Evolutionary conservation across 208 protist species (phyloP).

Genomic region (Acanthamoeba culbertsoni): DNA sequence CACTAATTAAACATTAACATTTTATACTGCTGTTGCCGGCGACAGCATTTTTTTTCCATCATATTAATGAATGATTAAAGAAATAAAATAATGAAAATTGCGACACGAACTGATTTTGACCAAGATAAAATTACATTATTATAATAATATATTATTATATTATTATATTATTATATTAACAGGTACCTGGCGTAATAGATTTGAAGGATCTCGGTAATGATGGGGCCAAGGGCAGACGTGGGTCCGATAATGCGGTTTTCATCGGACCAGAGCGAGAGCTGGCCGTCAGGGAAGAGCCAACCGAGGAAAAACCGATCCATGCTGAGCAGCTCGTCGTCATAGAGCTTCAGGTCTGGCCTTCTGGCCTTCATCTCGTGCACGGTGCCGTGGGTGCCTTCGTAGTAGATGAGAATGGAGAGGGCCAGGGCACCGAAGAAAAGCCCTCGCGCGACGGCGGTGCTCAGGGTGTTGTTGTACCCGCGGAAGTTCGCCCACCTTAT

Average conservation of each 20-base stretch:
- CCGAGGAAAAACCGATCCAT: conserved; percentile 5
- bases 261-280: conserved; percentile 24
- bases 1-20: neutral
- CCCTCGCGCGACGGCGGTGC: neutral
- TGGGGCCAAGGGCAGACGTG: neutral
- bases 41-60: no score
- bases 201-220: conserved; percentile 17
- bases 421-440: neutral
- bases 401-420: conserved; percentile 39
- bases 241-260: neutral
- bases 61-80: no score
- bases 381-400: conserved; percentile 31
- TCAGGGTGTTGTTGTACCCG: conserved; percentile 27
- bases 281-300: conserved; percentile 20
- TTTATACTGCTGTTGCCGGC: no score
- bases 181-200: conserved; percentile 34
- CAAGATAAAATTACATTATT: no score
- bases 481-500: neutral
- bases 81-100: no score
- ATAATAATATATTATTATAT: neutral
- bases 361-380: neutral
- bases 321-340: conserved; percentile 5
- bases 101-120: no score
- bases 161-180: neutral
- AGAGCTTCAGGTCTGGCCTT: neutral